phyloP scores from a whole-genome alignment of 192 early-diverging fungal genomes.

The Gaertneriomyces sp. region DNA sequence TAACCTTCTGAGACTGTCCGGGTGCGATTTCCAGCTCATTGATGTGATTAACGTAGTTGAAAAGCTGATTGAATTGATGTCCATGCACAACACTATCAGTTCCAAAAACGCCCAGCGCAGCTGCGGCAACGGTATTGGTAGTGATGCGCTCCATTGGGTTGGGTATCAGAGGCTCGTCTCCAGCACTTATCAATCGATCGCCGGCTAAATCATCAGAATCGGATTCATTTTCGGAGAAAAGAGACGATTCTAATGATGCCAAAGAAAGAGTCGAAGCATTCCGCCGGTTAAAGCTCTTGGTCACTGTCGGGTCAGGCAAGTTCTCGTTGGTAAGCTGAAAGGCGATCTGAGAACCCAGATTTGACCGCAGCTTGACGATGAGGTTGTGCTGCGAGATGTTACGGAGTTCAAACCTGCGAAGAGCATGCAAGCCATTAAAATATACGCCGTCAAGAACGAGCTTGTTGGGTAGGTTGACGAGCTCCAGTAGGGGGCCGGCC shows the following conservation, averaged over 20 bases:
- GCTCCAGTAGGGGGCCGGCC: slow-evolving; percentile 19
- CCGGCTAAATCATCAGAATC: slow-evolving; percentile 54
- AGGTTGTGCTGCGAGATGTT: slow-evolving; percentile 60
- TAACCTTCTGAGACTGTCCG: slow-evolving; percentile 64
- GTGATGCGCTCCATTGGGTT: slow-evolving; percentile 22
- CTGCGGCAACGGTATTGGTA: slow-evolving; percentile 66
- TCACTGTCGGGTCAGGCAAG: slow-evolving; percentile 42
- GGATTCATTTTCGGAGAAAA: slow-evolving; percentile 60
- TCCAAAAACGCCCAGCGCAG: slow-evolving; percentile 43
- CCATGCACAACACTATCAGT: slow-evolving; percentile 26
- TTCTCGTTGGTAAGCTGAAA: slow-evolving; percentile 89
- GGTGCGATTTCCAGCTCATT: slow-evolving; percentile 65
- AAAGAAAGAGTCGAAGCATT: background rate
- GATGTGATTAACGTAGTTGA: slow-evolving; percentile 87
- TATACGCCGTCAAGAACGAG: slow-evolving; percentile 76
- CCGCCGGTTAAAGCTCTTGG: background rate
- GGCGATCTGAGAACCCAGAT: slow-evolving; percentile 71
- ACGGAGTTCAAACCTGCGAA: slow-evolving; percentile 66
- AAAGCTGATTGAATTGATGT: slow-evolving; percentile 84
- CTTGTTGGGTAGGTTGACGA: slow-evolving; percentile 45
- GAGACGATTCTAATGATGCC: background rate
- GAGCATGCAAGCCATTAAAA: slow-evolving; percentile 74
- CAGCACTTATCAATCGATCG: background rate
- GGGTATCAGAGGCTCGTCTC: background rate
- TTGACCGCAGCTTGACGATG: slow-evolving; percentile 73